A percentile compares a stretch with the other conserved stretches of the same genome.
Evolutionary conservation across 139 green algal genomes (phyloP).

Genomic region (Picochlorum sp.): DNA sequence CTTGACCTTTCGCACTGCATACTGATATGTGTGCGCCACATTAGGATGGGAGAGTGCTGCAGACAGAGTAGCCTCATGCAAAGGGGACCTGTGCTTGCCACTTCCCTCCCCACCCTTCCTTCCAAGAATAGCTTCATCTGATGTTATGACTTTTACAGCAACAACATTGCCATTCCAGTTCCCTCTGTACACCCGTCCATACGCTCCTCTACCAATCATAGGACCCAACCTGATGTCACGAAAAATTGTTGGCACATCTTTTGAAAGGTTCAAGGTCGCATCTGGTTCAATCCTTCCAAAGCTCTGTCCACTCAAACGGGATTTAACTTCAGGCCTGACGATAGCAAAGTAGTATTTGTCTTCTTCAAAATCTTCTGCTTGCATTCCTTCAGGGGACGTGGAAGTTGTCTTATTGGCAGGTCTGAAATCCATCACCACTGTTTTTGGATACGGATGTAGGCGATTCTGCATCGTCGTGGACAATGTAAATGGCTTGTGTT

Average conservation of each 20-base stretch:
- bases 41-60: slow-evolving; percentile 35
- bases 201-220: slow-evolving; percentile 53
- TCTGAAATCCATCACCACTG: slow-evolving; percentile 14
- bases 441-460: not conserved
- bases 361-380: not conserved
- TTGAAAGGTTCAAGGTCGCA: slow-evolving; percentile 9
- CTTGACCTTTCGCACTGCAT: slow-evolving; percentile 21
- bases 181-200: slow-evolving; percentile 48
- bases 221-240: slow-evolving; percentile 55
- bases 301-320: not conserved
- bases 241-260: slow-evolving; percentile 20
- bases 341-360: not conserved
- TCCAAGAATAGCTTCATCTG: slow-evolving; percentile 4
- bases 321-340: not conserved
- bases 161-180: slow-evolving; percentile 63
- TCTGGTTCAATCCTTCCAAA: not conserved
- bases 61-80: slow-evolving; percentile 18
- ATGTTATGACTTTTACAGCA: slow-evolving; percentile 70
- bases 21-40: slow-evolving; percentile 42
- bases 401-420: not conserved
- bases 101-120: not conserved
- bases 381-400: too few relatives aligned
- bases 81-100: slow-evolving; percentile 9
- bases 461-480: slow-evolving; percentile 8
- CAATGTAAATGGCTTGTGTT: slow-evolving; percentile 17